Base-by-base conservation (phyloP, 345 rosid genomes). In the Acer yangbiense region DNA sequence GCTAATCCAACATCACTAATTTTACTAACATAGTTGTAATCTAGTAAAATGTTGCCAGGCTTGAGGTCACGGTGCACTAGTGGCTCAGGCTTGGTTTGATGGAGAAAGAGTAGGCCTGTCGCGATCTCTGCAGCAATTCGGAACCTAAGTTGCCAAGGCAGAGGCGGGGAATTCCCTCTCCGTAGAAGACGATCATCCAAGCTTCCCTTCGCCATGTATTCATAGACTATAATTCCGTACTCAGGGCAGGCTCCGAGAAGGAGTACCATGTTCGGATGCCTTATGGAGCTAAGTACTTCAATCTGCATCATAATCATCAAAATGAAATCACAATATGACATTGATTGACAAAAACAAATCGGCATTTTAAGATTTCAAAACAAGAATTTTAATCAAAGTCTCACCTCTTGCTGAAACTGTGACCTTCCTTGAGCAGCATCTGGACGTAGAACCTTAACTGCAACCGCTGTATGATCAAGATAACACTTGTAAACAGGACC, bases 181-280 rank as follows among this genome's bases (percentile, higher is more conserved):
- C 79, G 84, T 57, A 86, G 83, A 44, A 95, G 91, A 75, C 93
- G 76, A 55, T 95, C 99, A 0, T 93, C 95, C 81, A 95, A 84
- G 86, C 99, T 95, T 67, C 99, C 99, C 32, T 86, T 92, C 18
- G 88, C 94, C 99, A 95, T 87, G 89, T 92, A 85, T 81, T 95
- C 98, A 65, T 93, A 95, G 25, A 93, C 97, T 76, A 95, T 85
- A 62, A 92, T 84, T 3, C 98, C 98, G 67, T 86, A 93, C 85
- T 93, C 97, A 0, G 99, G 97, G 79, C 98, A 93, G 62, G 99
- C 99, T 75, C 99, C 99, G 61, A 95, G 83, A 14, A 95, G 96
- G 54, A 95, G 93, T 65, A 95, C 97, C 98, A 95, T 95, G 83
- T 92, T 90, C 1, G 98, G 99, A 86, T 95, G 99, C 82, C 99